These are phyloP conservation scores for Dillenia turbinata DNA, from an alignment of 164 flowering plant species.

Conservation along the genomic window DNA sequence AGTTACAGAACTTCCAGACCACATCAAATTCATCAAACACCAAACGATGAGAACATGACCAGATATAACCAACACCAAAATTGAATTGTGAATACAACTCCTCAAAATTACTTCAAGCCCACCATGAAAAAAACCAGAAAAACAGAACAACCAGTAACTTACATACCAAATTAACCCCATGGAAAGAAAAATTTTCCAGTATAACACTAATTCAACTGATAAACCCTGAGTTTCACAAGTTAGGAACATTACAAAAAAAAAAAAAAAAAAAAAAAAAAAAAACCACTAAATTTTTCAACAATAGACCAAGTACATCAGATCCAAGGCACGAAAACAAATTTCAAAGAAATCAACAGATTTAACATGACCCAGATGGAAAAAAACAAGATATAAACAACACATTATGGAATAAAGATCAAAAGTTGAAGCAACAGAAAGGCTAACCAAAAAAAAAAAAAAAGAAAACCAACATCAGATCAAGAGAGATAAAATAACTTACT, in stretches of 20 bases:
- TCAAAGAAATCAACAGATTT: background rate
- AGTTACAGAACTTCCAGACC: background rate
- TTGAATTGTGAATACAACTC: background rate
- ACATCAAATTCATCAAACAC: constrained; percentile 1
- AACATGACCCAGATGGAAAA: background rate
- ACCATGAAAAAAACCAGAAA: background rate
- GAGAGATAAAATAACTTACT: constrained; percentile 27
- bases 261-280: too few relatives aligned
- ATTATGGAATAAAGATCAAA: background rate
- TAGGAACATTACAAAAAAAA: too few relatives aligned
- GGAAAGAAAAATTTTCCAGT: background rate
- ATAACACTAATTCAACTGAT: too few relatives aligned
- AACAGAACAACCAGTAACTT: background rate
- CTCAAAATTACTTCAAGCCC: constrained; percentile 4
- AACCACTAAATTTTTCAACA: background rate
- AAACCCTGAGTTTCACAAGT: too few relatives aligned
- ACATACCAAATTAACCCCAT: constrained; percentile 11
- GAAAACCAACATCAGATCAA: constrained; percentile 32
- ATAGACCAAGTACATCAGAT: background rate
- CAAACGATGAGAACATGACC: background rate
- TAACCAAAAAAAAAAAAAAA: background rate
- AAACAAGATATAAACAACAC: background rate
- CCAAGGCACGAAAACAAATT: background rate
- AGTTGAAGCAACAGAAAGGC: background rate
- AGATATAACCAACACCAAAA: background rate